Conservation (phyloP, 257 asterid genomes). For the Orobanche coerulescens region DNA sequence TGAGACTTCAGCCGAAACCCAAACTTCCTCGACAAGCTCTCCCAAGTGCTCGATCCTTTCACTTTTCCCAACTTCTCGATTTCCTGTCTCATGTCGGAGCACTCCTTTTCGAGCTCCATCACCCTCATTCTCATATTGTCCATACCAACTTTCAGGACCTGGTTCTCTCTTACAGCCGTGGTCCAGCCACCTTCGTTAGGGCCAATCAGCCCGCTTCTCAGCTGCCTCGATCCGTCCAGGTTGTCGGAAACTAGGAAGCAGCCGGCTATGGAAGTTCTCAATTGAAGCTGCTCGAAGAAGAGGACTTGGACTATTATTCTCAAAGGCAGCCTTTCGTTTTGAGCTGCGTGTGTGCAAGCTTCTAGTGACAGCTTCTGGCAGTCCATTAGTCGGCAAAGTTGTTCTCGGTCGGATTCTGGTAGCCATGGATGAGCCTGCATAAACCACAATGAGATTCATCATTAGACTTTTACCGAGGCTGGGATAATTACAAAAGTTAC, state of each 20-base stretch:
- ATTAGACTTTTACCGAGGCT: not conserved
- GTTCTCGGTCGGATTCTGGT: conserved; percentile 78
- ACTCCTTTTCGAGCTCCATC: conserved; percentile 88
- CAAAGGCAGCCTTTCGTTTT: conserved; percentile 81
- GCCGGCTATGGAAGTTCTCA: conserved; percentile 88
- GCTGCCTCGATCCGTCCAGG: conserved; percentile 82
- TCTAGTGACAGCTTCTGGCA: conserved; percentile 96
- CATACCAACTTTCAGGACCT: conserved; percentile 96
- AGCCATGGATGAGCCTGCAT: conserved; percentile 96
- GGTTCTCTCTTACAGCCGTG: conserved; percentile 81
- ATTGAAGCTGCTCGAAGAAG: conserved; percentile 93
- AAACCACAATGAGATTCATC: not conserved
- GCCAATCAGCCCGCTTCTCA: conserved; percentile 71
- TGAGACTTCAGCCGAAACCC: conserved; percentile 81
- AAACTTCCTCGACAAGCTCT: conserved; percentile 64
- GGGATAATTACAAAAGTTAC: not conserved
- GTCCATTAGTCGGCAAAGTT: conserved; percentile 89
- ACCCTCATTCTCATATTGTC: conserved; percentile 89
- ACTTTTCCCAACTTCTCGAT: conserved; percentile 73
- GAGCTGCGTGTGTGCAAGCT: conserved; percentile 99
- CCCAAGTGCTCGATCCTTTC: conserved; percentile 63
- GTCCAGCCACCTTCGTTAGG: conserved; percentile 63
- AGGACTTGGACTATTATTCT: conserved; percentile 87
- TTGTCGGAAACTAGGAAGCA: conserved; percentile 92
- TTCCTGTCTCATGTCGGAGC: conserved; percentile 78